A percentile compares a stretch with the other conserved stretches of the same genome.
Evolutionary conservation across 2,329 filamentous ascomycete species (phyloP).

Genomic region (Neofusicoccum sp.): DNA sequence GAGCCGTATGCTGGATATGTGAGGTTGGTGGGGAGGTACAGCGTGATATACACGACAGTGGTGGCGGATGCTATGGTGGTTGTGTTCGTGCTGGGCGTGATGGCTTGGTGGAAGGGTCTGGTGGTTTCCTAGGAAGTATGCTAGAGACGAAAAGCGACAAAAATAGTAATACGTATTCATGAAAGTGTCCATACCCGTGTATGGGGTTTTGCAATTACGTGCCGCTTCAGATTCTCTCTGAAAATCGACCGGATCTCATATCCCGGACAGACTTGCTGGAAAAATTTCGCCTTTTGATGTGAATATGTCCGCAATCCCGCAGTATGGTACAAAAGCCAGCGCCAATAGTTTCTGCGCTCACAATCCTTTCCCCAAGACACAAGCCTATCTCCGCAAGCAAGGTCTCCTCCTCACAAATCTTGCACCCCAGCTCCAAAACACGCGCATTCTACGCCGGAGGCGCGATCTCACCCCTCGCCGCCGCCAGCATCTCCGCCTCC

Average conservation of each 20-base stretch:
- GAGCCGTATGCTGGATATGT: conserved; percentile 62
- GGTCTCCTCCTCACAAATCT: no score
- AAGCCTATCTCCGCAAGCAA: not conserved
- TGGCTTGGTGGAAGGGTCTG: conserved; percentile 48
- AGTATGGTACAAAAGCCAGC: conserved; percentile 6
- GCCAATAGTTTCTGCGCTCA: not conserved
- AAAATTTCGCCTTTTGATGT: not conserved
- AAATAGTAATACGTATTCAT: not conserved
- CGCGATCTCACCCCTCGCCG: conserved; percentile 5
- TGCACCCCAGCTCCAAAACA: not conserved
- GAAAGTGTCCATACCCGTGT: no score
- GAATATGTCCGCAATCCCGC: not conserved
- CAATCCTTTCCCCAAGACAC: not conserved
- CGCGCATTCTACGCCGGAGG: not conserved
- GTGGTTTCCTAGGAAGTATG: conserved; percentile 13
- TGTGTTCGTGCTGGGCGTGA: conserved; percentile 69
- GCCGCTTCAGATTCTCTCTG: no score
- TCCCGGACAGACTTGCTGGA: no score
- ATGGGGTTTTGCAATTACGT: no score
- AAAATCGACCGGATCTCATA: no score
- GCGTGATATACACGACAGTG: conserved; percentile 69
- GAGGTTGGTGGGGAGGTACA: conserved; percentile 62
- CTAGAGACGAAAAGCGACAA: no score
- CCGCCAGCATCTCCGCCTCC: conserved; percentile 58
- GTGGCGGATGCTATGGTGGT: conserved; percentile 71